These are phyloP conservation scores for Entomortierella parvispora DNA, from an alignment of 192 early-diverging fungal genomes.

Conservation along the genomic window DNA sequence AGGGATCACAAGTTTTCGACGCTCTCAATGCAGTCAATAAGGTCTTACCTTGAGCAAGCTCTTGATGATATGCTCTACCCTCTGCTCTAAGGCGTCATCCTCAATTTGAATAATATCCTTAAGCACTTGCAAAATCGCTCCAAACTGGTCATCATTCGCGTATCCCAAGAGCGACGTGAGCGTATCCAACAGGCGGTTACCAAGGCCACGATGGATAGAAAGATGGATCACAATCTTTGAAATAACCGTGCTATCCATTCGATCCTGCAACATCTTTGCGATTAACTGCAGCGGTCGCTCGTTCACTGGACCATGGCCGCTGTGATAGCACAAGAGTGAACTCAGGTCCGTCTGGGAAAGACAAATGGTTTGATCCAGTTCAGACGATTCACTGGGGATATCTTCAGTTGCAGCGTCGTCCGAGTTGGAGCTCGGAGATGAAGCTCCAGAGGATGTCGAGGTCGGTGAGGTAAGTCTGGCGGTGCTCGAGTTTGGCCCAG, in stretches of 20 bases:
- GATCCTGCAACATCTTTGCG: slow-evolving; percentile 33
- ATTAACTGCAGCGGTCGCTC: slow-evolving; percentile 20
- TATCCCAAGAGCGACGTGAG: slow-evolving; percentile 15
- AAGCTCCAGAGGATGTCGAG: slow-evolving; percentile 19
- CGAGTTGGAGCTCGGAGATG: slow-evolving; percentile 22
- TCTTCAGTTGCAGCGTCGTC: slow-evolving; percentile 14
- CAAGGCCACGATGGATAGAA: slow-evolving; percentile 17
- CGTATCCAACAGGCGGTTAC: slow-evolving; percentile 21
- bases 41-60: slow-evolving; percentile 32
- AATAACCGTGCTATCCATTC: slow-evolving; percentile 28
- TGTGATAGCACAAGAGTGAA: slow-evolving; percentile 17
- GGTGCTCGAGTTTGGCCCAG: not conserved
- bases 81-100: slow-evolving; percentile 15
- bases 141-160: slow-evolving; percentile 39
- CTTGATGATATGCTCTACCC: slow-evolving; percentile 29
- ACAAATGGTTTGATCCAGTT: slow-evolving; percentile 3
- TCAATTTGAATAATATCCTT: slow-evolving; percentile 27
- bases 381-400: slow-evolving; percentile 1
- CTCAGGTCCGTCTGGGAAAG: slow-evolving; percentile 23
- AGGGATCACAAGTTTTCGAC: too few species aligned
- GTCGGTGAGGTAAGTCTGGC: slow-evolving; percentile 14
- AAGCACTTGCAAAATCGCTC: slow-evolving; percentile 30
- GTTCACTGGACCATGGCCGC: not conserved
- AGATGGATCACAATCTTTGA: slow-evolving; percentile 30
- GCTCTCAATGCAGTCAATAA: too few species aligned